Evolutionary conservation across 129 eudicot genomes (phyloP).

Genomic region (Deinandra increscens): DNA sequence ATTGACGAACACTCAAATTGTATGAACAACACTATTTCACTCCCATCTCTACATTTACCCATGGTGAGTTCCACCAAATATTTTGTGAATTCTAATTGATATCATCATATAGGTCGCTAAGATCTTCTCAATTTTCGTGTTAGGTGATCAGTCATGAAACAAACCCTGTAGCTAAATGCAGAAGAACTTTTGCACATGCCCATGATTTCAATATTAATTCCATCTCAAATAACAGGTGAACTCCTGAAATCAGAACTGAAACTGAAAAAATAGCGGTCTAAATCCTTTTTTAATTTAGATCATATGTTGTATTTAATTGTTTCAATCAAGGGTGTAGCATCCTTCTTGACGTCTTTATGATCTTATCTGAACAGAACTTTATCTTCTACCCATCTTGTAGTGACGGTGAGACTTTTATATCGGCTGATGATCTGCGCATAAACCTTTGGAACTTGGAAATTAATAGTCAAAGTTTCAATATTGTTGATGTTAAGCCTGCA

Average conservation of each 20-base stretch:
- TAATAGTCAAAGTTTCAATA: constrained; percentile 88
- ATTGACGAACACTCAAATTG: constrained; percentile 37
- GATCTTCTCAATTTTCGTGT: constrained; percentile 20
- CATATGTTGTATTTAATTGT: not conserved
- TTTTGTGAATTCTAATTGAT: not conserved
- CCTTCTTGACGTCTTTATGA: not conserved
- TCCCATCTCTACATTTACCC: constrained; percentile 62
- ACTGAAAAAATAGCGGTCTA: not conserved
- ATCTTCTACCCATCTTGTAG: constrained; percentile 35
- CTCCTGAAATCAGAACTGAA: not conserved
- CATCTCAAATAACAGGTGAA: constrained; percentile 84
- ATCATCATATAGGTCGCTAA: not conserved
- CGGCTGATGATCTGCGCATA: constrained; percentile 94
- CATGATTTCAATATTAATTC: constrained; percentile 95
- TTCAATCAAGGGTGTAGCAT: not conserved
- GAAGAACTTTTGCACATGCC: constrained; percentile 90
- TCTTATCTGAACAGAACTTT: not conserved
- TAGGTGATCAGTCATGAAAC: constrained; percentile 81
- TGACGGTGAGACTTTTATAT: constrained; percentile 96
- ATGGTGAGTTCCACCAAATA: constrained; percentile 45
- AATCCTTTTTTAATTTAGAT: not conserved
- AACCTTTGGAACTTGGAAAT: constrained; percentile 97
- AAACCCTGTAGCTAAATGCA: constrained; percentile 68
- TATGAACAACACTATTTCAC: constrained; percentile 42
- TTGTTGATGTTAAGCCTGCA: constrained; percentile 84